Base-by-base conservation (phyloP, 805 yeast species). In the Wickerhamiella lipophila region DNA sequence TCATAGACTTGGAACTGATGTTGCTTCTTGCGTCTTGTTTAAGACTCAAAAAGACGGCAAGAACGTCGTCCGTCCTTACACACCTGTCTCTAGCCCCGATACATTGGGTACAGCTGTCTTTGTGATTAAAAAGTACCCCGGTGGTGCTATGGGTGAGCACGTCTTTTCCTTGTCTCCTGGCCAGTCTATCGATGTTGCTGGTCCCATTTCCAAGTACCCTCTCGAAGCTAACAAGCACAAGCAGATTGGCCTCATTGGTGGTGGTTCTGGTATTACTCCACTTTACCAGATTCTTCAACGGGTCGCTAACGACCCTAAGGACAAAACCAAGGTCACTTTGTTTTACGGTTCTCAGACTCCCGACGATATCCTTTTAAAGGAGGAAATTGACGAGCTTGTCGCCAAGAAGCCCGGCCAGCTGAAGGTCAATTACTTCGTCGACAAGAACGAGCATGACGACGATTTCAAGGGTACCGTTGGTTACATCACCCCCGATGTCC, bases 221-320 rank as follows among this genome's bases (percentile, higher is more conserved):
- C 85, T 94, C 86, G 75, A 75, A 59, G 82, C 89, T 58, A 89
- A 92, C 74, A 77, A 79, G 64, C 89, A 76, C 72, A 77, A 83
- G 60, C 71, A 78, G 56, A 78, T 92, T 64, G 77, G 81, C 51
- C 75, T 92, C 64, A 72, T 92, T 58, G 97, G 96, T 60, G 98
- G 95, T 62, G 98, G 98, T 63, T 75, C 94, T 46, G 97, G 97
- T 68, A 88, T 92, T 66, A 85, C 96, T 43, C 98, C 98, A 52
- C 74, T 92, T 68, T 88, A 75, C 74, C 98, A 92, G 73, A 69
- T 92, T 65, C 66, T 85, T 54, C 81, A 78, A 60, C 79, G 77
- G 64, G 76, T 89, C 63, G 73, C 83, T 61, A 72, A 74, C 63
- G 78, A 88, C 73, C 88, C 94, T 50, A 70, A 68, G 42, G 97